Conservation (phyloP, 305 asterid genomes). For the Rubia tinctorum region DNA sequence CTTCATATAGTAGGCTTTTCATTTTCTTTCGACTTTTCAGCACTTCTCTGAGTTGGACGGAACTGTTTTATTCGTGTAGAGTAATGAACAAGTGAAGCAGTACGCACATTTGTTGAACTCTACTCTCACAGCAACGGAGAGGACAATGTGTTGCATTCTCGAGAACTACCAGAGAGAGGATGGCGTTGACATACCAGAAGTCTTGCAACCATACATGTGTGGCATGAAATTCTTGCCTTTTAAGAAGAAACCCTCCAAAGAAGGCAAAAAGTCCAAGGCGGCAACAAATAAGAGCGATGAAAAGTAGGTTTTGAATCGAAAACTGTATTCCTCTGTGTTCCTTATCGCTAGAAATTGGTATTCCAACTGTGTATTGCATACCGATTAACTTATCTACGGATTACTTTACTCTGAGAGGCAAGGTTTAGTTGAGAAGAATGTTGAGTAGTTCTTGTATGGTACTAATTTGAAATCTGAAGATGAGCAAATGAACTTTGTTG, state of each 20-base stretch:
- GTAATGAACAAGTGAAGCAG: constrained; percentile 3
- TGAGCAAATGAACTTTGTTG: too few relatives aligned
- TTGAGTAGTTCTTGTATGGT: too few relatives aligned
- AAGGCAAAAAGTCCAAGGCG: constrained; percentile 29
- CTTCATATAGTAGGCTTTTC: background rate
- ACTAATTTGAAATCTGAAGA: too few relatives aligned
- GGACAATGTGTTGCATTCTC: constrained; percentile 16
- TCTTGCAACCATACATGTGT: constrained; percentile 56
- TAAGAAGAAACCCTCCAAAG: background rate
- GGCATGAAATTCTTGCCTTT: constrained; percentile 40
- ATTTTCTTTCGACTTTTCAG: background rate
- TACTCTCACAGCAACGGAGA: constrained; percentile 11
- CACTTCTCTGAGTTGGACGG: background rate
- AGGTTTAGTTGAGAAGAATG: too few relatives aligned
- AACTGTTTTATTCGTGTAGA: background rate
- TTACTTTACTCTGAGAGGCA: too few relatives aligned
- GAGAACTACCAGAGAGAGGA: constrained; percentile 30
- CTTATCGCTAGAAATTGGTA: too few relatives aligned
- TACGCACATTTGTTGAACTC: constrained; percentile 8
- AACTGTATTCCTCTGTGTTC: too few relatives aligned
- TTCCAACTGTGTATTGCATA: too few relatives aligned
- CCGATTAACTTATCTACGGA: too few relatives aligned
- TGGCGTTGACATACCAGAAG: constrained; percentile 80
- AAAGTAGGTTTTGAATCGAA: background rate
- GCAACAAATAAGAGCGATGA: background rate